A percentile compares a stretch with the other conserved stretches of the same genome.
Evolutionary conservation across 2,329 filamentous ascomycete genomes (phyloP).

Genomic region (Penicillium glabrum): DNA sequence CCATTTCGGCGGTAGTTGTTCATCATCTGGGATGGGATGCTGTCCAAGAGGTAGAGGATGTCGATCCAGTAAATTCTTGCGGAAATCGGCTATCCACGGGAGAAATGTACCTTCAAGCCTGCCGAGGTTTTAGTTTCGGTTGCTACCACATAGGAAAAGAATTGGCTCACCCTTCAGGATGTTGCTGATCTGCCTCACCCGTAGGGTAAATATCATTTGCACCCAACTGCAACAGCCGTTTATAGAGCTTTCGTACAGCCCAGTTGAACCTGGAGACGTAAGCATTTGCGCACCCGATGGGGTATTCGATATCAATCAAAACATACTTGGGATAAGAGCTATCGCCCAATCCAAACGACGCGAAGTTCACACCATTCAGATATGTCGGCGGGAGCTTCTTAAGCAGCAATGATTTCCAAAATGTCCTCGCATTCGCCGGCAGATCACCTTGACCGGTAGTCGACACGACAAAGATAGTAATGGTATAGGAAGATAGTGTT

Average conservation of each 20-base stretch:
- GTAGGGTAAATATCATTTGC: slow-evolving; percentile 72
- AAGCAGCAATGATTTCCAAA: slow-evolving; percentile 83
- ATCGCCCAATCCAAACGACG: slow-evolving; percentile 88
- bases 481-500: slow-evolving; percentile 33
- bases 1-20: slow-evolving; percentile 75
- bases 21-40: slow-evolving; percentile 70
- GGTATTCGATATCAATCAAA: not conserved
- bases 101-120: slow-evolving; percentile 81
- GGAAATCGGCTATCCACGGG: slow-evolving; percentile 71
- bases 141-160: not conserved
- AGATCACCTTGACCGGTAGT: slow-evolving; percentile 95
- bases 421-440: slow-evolving; percentile 74
- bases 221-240: slow-evolving; percentile 79
- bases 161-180: slow-evolving; percentile 76
- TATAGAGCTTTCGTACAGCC: slow-evolving; percentile 83
- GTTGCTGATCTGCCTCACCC: slow-evolving; percentile 90
- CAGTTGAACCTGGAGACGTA: slow-evolving; percentile 74
- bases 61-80: slow-evolving; percentile 62
- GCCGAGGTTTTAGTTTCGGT: not conserved
- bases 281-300: not conserved
- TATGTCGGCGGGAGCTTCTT: slow-evolving; percentile 73
- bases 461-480: slow-evolving; percentile 72
- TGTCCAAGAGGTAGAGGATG: slow-evolving; percentile 69
- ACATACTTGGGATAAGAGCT: slow-evolving; percentile 86
- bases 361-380: slow-evolving; percentile 69